A percentile compares a stretch with the other conserved stretches of the same genome.
These are phyloP conservation scores for Coemansia sp. DNA, from an alignment of 192 early-diverging fungal species.

Conservation along the genomic window DNA sequence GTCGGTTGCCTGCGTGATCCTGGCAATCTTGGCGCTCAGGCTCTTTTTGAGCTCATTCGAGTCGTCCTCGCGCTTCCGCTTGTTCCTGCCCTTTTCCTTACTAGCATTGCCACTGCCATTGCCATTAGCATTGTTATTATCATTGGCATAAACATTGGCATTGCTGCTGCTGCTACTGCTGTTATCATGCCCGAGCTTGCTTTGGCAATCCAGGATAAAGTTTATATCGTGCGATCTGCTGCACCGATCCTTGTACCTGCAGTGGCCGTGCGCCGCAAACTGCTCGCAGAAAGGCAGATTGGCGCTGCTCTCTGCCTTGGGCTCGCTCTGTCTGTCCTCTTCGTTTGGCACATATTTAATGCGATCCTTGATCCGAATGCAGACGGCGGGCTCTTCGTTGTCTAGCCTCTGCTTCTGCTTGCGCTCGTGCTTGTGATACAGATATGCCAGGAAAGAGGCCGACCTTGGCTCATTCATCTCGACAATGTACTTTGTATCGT, in stretches of 20 bases:
- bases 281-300: slow-evolving; percentile 64
- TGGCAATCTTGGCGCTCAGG: not conserved
- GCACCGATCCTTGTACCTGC: slow-evolving; percentile 66
- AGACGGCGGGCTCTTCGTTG: slow-evolving; percentile 23
- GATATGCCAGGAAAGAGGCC: slow-evolving; percentile 39
- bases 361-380: slow-evolving; percentile 19
- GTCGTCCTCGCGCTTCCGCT: slow-evolving; percentile 14
- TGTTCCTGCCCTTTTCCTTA: not conserved
- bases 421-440: slow-evolving; percentile 47
- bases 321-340: not conserved
- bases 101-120: not conserved
- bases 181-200: slow-evolving; percentile 1
- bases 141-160: not conserved
- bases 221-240: slow-evolving; percentile 80
- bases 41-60: slow-evolving; percentile 5
- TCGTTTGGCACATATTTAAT: slow-evolving; percentile 6
- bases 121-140: not conserved
- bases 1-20: not conserved
- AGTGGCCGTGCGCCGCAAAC: slow-evolving; percentile 85
- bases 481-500: slow-evolving; percentile 87
- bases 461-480: slow-evolving; percentile 41
- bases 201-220: slow-evolving; percentile 75
- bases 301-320: not conserved
- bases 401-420: slow-evolving; percentile 19
- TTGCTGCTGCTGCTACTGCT: not conserved